Conservation (phyloP, 768 basidiomycete species). For the Suillus hirtellus region DNA sequence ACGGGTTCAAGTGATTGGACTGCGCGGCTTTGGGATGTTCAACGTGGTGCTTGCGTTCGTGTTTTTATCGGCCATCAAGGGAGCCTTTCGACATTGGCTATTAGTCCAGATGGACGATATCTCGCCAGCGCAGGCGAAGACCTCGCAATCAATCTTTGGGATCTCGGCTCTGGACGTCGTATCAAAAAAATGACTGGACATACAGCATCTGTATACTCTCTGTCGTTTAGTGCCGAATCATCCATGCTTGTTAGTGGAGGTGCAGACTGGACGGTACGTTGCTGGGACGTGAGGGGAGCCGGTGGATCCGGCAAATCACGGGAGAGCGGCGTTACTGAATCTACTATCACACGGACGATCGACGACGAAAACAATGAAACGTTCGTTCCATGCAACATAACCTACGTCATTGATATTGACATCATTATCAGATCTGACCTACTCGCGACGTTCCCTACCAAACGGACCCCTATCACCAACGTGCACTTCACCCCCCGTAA, state of each 20-base stretch:
- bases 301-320: constrained; percentile 65
- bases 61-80: constrained; percentile 97
- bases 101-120: constrained; percentile 93
- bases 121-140: constrained; percentile 93
- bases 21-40: constrained; percentile 97
- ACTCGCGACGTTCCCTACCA: constrained; percentile 90
- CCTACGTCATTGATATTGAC: constrained; percentile 4
- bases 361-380: constrained; percentile 66
- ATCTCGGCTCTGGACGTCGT: constrained; percentile 89
- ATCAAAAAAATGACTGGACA: constrained; percentile 98
- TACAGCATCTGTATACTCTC: constrained; percentile 82
- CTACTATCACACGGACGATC: constrained; percentile 34
- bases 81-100: constrained; percentile 77
- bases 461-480: constrained; percentile 90
- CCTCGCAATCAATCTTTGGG: constrained; percentile 94
- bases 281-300: constrained; percentile 90
- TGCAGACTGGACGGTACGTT: constrained; percentile 95
- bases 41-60: constrained; percentile 88
- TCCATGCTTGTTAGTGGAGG: constrained; percentile 87
- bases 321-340: constrained; percentile 51
- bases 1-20: constrained; percentile 98
- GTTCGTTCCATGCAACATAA: constrained; percentile 45
- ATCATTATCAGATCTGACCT: constrained; percentile 66
- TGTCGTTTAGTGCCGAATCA: constrained; percentile 92
- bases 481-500: constrained; percentile 96